Base-by-base conservation (phyloP, 2,329 filamentous ascomycete species). In the Chrysoporthe austroafricana region DNA sequence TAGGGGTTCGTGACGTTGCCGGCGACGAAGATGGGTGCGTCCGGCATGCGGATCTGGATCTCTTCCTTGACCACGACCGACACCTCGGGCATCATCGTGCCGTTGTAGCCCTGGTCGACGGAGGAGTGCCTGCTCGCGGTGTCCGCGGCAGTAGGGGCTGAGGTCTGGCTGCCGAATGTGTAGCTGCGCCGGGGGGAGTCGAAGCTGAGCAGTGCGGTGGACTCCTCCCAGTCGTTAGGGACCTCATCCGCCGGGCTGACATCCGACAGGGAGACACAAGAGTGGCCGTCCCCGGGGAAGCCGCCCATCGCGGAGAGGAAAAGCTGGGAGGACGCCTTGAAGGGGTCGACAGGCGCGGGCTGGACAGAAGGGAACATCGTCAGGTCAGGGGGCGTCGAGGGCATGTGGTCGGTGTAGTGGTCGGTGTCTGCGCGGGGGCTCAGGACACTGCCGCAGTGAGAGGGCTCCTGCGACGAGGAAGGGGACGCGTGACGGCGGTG, bases 351-450 rank as follows among this genome's bases (percentile, higher is more conserved):
- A 1, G 74, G 72, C 18, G 65, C 54, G 11, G 69, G 56, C 14
- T 68, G 46, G 54, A 71, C 77, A 1, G 77, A 76, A n/a, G 78
- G 74, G 58, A 77, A 72, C 21, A 75, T 59, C 34, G 71, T 64
- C 42, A 74, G 72, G 56, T 81, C 80, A 14, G 76, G 73, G 1
- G 80, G 79, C 2, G 81, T 81, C 39, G 74, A 73, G 11, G 80
- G 80, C n/a, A 75, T 74, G 61, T 73, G 70, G 64, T 76, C 73
- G 63, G 76, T 75, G 62, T 75, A 77, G 34, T 76, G 74, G 62
- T 83, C 81, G 65, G 76, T 77, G n/a, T 82, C 80, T 4, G 77
- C 73, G 3, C 74, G 76, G 18, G 80, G 80, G 48, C 80, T 82
- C 32, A 76, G 74, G 36, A 73, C 74, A 63, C 76, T 78, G 66